Percentiles rank a stretch among this genome's conserved stretches.
These are phyloP conservation scores for Ochromonas danica DNA, from an alignment of 108 stramenopile species.

Conservation along the genomic window DNA sequence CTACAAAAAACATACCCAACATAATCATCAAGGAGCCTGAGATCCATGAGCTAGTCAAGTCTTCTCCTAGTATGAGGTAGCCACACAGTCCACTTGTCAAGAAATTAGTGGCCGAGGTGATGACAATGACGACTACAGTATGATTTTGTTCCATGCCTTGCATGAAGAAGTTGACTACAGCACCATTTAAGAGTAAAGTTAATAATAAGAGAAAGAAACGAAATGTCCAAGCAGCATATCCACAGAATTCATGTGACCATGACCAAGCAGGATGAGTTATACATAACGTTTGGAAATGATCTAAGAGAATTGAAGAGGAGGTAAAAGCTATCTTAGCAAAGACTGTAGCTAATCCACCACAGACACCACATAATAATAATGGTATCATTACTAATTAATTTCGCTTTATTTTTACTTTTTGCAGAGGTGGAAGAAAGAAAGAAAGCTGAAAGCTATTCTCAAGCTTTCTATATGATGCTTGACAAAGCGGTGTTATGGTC, in stretches of 20 bases:
- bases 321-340: background rate
- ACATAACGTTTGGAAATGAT: background rate
- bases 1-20: background rate
- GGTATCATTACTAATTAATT: background rate
- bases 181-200: background rate
- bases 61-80: background rate
- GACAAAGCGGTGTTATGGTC: no score
- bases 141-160: conserved; percentile 1
- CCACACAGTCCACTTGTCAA: background rate
- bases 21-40: background rate
- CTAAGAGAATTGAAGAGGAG: background rate
- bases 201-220: background rate
- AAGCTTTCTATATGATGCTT: no score
- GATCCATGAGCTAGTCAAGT: background rate
- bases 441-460: no score
- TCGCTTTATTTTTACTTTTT: no score
- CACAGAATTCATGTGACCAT: background rate
- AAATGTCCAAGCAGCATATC: background rate
- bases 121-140: background rate
- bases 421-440: no score
- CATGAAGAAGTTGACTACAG: background rate
- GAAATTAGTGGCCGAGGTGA: background rate
- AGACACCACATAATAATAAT: background rate
- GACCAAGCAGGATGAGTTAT: background rate
- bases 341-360: background rate